phyloP scores from a whole-genome alignment of 1,284 basidiomycete species.

The Ustilago crameri region DNA sequence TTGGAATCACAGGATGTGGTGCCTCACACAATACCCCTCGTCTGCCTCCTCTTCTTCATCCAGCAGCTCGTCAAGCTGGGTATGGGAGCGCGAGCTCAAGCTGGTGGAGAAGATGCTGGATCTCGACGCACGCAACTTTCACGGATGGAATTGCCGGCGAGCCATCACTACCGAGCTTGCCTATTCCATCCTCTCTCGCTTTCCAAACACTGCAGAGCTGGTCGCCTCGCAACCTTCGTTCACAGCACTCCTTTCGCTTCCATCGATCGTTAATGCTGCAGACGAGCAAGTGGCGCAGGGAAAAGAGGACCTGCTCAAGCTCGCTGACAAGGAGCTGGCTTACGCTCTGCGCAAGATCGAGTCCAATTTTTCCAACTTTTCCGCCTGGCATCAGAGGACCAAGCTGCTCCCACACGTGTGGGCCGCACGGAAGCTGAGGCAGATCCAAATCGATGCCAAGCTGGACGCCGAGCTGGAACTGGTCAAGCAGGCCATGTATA shows the following conservation, averaged over 20 bases:
- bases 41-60: background rate
- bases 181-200: constrained; percentile 18
- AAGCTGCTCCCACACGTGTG: constrained; percentile 81
- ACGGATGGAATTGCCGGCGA: constrained; percentile 66
- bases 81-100: constrained; percentile 59
- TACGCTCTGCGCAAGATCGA: constrained; percentile 87
- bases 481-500: constrained; percentile 92
- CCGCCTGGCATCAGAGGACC: constrained; percentile 96
- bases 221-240: constrained; percentile 5
- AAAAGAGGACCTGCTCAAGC: constrained; percentile 19
- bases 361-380: constrained; percentile 95
- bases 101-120: constrained; percentile 66
- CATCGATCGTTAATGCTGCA: background rate
- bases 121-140: constrained; percentile 63
- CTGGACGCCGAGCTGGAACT: constrained; percentile 84
- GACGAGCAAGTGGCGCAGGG: background rate
- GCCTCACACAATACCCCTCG: constrained; percentile 45
- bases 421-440: constrained; percentile 69
- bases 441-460: constrained; percentile 57
- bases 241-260: constrained; percentile 17
- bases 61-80: constrained; percentile 3
- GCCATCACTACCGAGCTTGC: constrained; percentile 56
- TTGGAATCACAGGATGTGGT: constrained; percentile 68
- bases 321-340: constrained; percentile 52
- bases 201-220: background rate